Percentiles rank a stretch among this genome's conserved stretches.
Conservation (phyloP, 2,329 filamentous ascomycete genomes). For the Colletotrichum sojae region DNA sequence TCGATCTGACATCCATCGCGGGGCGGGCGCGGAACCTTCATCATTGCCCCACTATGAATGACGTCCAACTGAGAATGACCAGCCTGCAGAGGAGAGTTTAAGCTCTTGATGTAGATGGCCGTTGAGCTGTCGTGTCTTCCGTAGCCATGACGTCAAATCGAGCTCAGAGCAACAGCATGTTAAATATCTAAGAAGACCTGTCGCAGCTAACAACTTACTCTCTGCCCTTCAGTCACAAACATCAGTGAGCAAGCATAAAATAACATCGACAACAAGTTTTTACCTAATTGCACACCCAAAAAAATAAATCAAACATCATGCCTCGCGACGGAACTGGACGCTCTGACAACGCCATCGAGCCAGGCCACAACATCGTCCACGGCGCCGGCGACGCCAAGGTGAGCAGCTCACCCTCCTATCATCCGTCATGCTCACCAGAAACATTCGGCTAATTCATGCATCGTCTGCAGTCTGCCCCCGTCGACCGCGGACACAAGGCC, state of each 20-base stretch:
- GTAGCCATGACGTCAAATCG: conserved; percentile 32
- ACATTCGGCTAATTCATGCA: not conserved
- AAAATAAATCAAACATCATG: conserved; percentile 53
- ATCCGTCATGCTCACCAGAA: not conserved
- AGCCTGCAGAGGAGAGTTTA: not conserved
- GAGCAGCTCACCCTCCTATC: conserved; percentile 33
- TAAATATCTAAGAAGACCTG: too few species aligned
- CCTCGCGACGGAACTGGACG: conserved; percentile 65
- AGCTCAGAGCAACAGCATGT: too few species aligned
- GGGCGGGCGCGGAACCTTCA: conserved; percentile 9
- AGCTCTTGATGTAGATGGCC: conserved; percentile 7
- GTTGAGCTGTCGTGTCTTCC: not conserved
- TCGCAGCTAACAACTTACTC: too few species aligned
- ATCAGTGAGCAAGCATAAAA: too few species aligned
- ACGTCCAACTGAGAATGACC: not conserved
- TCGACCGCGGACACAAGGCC: conserved; percentile 64
- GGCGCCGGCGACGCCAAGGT: conserved; percentile 58
- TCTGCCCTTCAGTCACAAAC: too few species aligned
- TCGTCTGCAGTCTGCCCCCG: conserved; percentile 45
- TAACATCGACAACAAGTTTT: too few species aligned
- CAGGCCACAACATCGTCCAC: conserved; percentile 59
- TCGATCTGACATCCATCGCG: conserved; percentile 28
- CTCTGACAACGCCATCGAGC: conserved; percentile 61
- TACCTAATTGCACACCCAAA: not conserved
- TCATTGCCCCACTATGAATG: conserved; percentile 22